phyloP scores from a whole-genome alignment of 192 early-diverging fungal genomes.

The Coemansia biformis region DNA sequence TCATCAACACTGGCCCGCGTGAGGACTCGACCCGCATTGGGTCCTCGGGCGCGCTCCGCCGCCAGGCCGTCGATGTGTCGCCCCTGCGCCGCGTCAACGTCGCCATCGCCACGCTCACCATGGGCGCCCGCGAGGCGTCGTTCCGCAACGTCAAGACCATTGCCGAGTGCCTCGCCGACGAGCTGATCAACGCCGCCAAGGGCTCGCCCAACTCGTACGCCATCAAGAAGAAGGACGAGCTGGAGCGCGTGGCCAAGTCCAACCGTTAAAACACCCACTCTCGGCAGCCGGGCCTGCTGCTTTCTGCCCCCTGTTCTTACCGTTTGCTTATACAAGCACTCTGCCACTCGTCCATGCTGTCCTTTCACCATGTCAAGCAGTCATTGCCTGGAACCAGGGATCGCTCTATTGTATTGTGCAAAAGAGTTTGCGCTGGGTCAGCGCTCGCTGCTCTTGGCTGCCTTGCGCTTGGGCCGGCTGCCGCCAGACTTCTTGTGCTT shows the following conservation, averaged over 20 bases:
- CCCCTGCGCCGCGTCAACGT: slow-evolving; percentile 97
- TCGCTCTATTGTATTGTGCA: too few relatives aligned
- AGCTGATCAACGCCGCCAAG: slow-evolving; percentile 98
- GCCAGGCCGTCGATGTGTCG: slow-evolving; percentile 99
- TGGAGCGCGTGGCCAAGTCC: slow-evolving; percentile 64
- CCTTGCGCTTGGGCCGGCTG: neutral
- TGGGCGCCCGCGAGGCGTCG: slow-evolving; percentile 92
- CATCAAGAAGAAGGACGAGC: slow-evolving; percentile 99
- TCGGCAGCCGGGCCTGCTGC: neutral
- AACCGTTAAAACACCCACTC: slow-evolving; percentile 57
- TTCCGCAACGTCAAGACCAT: slow-evolving; percentile 99
- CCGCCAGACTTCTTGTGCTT: neutral
- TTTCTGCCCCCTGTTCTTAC: neutral
- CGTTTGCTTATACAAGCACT: neutral
- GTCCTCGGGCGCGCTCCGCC: slow-evolving; percentile 93
- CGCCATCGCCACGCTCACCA: slow-evolving; percentile 89
- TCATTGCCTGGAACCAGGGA: too few relatives aligned
- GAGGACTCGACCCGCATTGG: slow-evolving; percentile 99
- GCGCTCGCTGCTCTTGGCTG: neutral
- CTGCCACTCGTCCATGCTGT: too few relatives aligned
- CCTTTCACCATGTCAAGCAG: too few relatives aligned
- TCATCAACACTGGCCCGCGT: slow-evolving; percentile 98
- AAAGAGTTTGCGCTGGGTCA: neutral
- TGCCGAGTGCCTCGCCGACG: slow-evolving; percentile 98
- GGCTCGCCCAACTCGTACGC: slow-evolving; percentile 99